phyloP scores from a whole-genome alignment of 306 rosid species.

The Notholithocarpus densiflorus region DNA sequence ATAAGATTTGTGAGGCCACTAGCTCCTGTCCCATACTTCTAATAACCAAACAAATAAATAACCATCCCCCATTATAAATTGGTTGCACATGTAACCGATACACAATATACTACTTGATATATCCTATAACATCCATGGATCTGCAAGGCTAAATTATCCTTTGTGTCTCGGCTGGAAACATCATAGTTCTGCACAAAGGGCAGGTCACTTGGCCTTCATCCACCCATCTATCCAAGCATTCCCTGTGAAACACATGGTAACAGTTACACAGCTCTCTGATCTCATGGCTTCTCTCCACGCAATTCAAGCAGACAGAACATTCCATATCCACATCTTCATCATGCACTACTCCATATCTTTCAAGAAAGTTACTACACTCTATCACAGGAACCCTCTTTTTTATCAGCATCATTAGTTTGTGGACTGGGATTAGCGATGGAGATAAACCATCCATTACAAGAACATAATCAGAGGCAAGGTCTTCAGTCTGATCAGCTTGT shows the following conservation, averaged over 20 bases:
- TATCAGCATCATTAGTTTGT: conserved; percentile 12
- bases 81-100: too few species aligned
- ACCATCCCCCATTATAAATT: too few species aligned
- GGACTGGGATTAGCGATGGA: conserved; percentile 11
- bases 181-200: conserved; percentile 35
- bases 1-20: too few species aligned
- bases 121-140: too few species aligned
- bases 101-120: too few species aligned
- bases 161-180: not conserved
- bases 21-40: too few species aligned
- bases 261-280: conserved; percentile 25
- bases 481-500: not conserved
- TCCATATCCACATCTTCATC: not conserved
- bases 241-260: conserved; percentile 29
- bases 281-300: conserved; percentile 25
- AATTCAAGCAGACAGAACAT: conserved; percentile 26
- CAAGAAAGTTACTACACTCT: conserved; percentile 1
- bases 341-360: not conserved
- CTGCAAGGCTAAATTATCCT: not conserved
- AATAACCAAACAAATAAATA: too few species aligned
- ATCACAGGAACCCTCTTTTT: conserved; percentile 25
- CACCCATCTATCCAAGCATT: conserved; percentile 33
- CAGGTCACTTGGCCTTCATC: conserved; percentile 26
- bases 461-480: not conserved
- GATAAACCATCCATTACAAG: conserved; percentile 8